Evolutionary conservation across 2,329 filamentous ascomycete genomes (phyloP), one percentile per base, ranked within the genome.

Genomic region (Daldinia sp.): DNA sequence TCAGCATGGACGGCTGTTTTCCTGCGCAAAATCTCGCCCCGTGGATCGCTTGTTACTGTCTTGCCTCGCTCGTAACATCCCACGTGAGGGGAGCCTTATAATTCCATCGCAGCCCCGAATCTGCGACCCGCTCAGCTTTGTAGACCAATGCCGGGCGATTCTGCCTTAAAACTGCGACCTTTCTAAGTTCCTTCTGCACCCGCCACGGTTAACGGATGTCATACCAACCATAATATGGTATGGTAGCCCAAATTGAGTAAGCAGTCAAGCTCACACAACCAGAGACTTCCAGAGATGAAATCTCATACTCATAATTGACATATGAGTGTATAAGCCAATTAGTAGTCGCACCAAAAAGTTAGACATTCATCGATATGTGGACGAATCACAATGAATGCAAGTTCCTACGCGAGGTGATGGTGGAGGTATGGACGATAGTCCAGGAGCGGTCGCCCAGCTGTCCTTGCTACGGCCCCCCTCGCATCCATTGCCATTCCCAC

Each of bases 371-470:
- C 35, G 37, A 43, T 39, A 29, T 58, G 35, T 10, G 37, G 54
- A 58, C 39, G 58, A 68, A 64, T 68, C 63, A 49, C 45, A 37
- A 50, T 34, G 49, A 34, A 58, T 54, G 58, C 55, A 57, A 30
- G 47, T 54, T 57, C 58, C 52, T 51, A 66, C 35, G 50, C 30
- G 52, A 37, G 43, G 62, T 61, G 45, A 51, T 63, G n/a, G 57
- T 59, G 58, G 64, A 65, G 35, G 56, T 49, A 41, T 41, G 51
- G 56, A 62, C 48, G 49, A 39, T 51, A 61, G 56, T 56, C 32
- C 43, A 66, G 64, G 54, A 68, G 58, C 61, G 63, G 64, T 67
- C 63, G 64, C 68, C 65, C 66, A 56, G 63, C 66, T 62, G 60
- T 61, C 61, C 68, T 69, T 43, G 64, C 66, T 54, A 61, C 30